Conservation (phyloP, 1,284 basidiomycete genomes). For the Trametes pubescens region DNA sequence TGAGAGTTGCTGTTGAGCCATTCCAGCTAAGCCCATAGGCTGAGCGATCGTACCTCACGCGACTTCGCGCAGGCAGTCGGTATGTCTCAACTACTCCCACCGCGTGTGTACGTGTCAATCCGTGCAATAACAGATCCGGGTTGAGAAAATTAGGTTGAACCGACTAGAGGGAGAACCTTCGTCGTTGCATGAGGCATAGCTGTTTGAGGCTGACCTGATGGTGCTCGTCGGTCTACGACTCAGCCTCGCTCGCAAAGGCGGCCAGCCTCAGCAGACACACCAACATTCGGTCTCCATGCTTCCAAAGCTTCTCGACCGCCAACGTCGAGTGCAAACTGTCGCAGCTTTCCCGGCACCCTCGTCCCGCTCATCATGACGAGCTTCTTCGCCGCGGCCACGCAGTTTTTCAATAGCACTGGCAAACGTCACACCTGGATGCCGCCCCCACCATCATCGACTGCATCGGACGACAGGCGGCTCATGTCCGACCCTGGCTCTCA, state of each 20-base stretch:
- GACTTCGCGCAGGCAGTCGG: no score
- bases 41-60: no score
- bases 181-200: no score
- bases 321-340: not conserved
- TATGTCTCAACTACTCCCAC: no score
- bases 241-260: not conserved
- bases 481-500: slow-evolving; percentile 3
- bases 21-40: no score
- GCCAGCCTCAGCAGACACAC: not conserved
- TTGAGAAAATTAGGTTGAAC: no score
- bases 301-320: not conserved
- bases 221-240: not conserved
- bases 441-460: not conserved
- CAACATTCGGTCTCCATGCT: not conserved
- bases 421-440: slow-evolving; percentile 1
- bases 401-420: slow-evolving; percentile 10
- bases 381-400: slow-evolving; percentile 9
- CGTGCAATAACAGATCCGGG: no score
- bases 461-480: not conserved
- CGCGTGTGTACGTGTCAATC: no score
- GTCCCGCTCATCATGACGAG: not conserved
- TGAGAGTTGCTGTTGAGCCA: no score
- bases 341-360: not conserved
- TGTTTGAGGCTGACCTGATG: no score
- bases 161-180: no score